Conservation (phyloP, 768 basidiomycete species). For the Daedaleopsis nitida region DNA sequence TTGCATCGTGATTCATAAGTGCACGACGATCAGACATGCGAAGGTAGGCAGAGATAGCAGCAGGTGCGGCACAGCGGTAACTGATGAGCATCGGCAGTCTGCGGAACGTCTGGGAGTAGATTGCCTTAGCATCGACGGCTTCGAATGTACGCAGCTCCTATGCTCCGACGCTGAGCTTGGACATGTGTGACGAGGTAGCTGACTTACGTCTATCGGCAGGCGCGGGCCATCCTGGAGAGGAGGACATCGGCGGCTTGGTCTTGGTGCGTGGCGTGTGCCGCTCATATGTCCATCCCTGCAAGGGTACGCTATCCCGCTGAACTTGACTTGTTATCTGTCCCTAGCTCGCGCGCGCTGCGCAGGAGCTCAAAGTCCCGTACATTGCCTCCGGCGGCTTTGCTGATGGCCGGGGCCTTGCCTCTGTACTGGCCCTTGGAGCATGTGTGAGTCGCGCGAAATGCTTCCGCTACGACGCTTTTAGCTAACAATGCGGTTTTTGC, state of each 20-base stretch:
- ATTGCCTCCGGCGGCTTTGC: conserved; percentile 92
- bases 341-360: conserved; percentile 86
- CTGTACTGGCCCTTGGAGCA: conserved; percentile 81
- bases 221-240: conserved; percentile 93
- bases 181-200: not conserved
- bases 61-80: not conserved
- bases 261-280: conserved; percentile 47
- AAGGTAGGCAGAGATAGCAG: conserved; percentile 47
- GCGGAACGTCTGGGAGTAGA: conserved; percentile 84
- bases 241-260: conserved; percentile 87
- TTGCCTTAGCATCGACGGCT: conserved; percentile 85
- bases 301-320: not conserved
- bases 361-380: conserved; percentile 82
- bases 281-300: conserved; percentile 12
- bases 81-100: conserved; percentile 35
- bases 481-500: conserved; percentile 11
- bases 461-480: conserved; percentile 1
- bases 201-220: conserved; percentile 43
- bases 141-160: conserved; percentile 73
- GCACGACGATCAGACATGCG: conserved; percentile 84
- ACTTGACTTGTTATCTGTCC: not conserved
- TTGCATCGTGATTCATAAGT: conserved; percentile 88
- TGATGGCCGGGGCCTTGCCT: conserved; percentile 81
- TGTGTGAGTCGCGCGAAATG: conserved; percentile 48
- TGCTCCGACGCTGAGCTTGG: no score